Evolutionary conservation across 306 rosid species (phyloP).

Genomic region (Prunus dulcis): DNA sequence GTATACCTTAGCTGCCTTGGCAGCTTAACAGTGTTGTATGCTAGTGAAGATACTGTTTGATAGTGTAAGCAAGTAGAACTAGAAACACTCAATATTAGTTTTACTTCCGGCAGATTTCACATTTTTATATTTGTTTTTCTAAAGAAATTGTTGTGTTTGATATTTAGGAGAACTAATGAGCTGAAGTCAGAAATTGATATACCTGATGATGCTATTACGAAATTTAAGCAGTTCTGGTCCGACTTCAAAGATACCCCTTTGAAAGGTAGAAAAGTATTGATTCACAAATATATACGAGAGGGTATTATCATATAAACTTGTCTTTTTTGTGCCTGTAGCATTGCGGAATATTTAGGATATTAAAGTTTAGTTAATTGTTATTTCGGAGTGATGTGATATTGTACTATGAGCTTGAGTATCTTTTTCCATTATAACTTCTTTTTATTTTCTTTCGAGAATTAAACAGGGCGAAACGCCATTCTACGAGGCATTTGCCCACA

Average conservation of each 20-base stretch:
- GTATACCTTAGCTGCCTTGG: not conserved
- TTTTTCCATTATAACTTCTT: conserved; percentile 4
- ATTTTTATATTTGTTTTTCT: not conserved
- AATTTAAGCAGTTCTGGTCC: conserved; percentile 73
- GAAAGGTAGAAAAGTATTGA: conserved; percentile 58
- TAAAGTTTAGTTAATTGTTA: not conserved
- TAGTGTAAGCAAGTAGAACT: conserved; percentile 17
- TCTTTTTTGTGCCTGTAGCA: not conserved
- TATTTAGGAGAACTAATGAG: conserved; percentile 77
- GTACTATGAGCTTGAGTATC: conserved; percentile 22
- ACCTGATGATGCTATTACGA: conserved; percentile 53
- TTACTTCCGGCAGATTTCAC: not conserved
- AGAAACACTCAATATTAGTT: not conserved
- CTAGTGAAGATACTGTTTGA: conserved; percentile 1
- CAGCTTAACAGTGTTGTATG: not conserved
- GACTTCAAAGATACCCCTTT: conserved; percentile 67
- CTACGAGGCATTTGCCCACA: conserved; percentile 91
- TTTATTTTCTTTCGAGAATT: conserved; percentile 8
- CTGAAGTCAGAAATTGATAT: conserved; percentile 71
- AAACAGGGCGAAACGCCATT: conserved; percentile 92
- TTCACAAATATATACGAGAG: not conserved
- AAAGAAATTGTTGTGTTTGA: conserved; percentile 5
- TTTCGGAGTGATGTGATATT: conserved; percentile 5
- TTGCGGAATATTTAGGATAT: not conserved
- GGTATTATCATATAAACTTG: conserved; percentile 13